Percentiles rank a stretch among this genome's conserved stretches.
phyloP scores from a whole-genome alignment of 352 stramenopile genomes.

The Phytophthora syringae region DNA sequence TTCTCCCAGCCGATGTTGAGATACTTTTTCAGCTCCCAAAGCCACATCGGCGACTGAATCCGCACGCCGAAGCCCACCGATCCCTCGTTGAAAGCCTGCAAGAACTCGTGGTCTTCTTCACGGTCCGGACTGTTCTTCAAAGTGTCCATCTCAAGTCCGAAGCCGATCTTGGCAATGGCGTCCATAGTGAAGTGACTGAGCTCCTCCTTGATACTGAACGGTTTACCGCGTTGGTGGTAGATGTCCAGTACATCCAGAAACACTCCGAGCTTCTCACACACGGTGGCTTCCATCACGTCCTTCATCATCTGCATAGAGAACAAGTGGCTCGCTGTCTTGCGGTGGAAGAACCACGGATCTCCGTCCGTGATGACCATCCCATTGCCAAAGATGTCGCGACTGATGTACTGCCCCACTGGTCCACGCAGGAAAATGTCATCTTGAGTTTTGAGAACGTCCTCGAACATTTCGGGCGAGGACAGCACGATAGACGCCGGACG shows the following conservation, averaged over 20 bases:
- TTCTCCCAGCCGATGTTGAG: constrained; percentile 43
- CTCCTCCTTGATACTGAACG: constrained; percentile 44
- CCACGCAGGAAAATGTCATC: constrained; percentile 71
- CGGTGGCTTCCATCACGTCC: constrained; percentile 40
- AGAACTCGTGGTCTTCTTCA: constrained; percentile 44
- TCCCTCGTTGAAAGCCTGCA: constrained; percentile 41
- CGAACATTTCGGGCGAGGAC: constrained; percentile 31
- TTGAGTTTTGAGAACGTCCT: constrained; percentile 57
- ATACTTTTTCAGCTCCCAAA: constrained; percentile 38
- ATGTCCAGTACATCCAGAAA: constrained; percentile 26
- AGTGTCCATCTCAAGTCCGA: constrained; percentile 45
- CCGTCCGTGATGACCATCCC: constrained; percentile 40
- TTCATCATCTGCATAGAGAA: constrained; percentile 59
- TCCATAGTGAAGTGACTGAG: constrained; percentile 60
- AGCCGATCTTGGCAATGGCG: constrained; percentile 58
- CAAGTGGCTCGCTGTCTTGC: constrained; percentile 83
- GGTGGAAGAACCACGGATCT: constrained; percentile 57
- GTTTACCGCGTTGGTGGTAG: constrained; percentile 6
- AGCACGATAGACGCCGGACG: constrained; percentile 42
- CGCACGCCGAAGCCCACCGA: constrained; percentile 33
- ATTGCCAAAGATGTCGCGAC: constrained; percentile 57
- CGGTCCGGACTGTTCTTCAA: constrained; percentile 24
- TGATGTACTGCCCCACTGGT: constrained; percentile 23
- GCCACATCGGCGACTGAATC: constrained; percentile 30
- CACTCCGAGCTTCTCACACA: constrained; percentile 24